Percentiles rank a stretch among this genome's conserved stretches.
Conservation (phyloP, 176 grass and related monocot species). For the Avena sativa region DNA sequence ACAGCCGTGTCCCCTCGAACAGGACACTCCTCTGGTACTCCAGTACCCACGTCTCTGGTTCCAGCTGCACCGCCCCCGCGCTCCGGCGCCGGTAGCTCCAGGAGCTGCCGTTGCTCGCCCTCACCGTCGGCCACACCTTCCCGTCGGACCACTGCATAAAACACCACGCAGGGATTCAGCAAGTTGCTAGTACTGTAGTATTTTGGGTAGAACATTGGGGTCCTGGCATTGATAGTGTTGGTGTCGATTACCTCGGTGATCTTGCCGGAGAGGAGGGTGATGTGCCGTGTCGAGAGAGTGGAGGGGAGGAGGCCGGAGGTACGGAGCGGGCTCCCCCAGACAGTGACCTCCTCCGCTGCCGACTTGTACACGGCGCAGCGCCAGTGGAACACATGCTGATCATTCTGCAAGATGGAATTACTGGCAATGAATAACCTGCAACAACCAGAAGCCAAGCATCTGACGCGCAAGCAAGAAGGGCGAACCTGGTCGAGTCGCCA, state of each 20-base stretch:
- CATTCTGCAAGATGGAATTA: slow-evolving; percentile 45
- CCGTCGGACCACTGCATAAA: slow-evolving; percentile 78
- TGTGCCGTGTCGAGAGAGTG: slow-evolving; percentile 50
- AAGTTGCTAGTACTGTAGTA: no score
- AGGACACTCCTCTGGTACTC: slow-evolving; percentile 74
- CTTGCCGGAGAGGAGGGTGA: slow-evolving; percentile 78
- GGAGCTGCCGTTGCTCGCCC: slow-evolving; percentile 70
- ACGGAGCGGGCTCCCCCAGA: slow-evolving; percentile 88
- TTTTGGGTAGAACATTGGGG: not conserved
- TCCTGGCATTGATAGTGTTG: not conserved
- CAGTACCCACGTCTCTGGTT: slow-evolving; percentile 77
- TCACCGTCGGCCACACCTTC: slow-evolving; percentile 48
- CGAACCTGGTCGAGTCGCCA: slow-evolving; percentile 81
- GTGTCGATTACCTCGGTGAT: slow-evolving; percentile 76
- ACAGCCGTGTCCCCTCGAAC: slow-evolving; percentile 72
- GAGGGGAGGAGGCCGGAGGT: slow-evolving; percentile 67
- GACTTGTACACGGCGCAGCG: slow-evolving; percentile 84
- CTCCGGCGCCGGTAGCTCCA: slow-evolving; percentile 59
- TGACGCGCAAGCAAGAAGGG: not conserved
- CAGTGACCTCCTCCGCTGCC: slow-evolving; percentile 67
- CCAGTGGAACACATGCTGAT: slow-evolving; percentile 77
- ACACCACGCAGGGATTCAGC: not conserved
- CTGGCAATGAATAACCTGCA: not conserved
- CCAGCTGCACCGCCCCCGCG: slow-evolving; percentile 55
- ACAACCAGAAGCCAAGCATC: not conserved